phyloP scores from a whole-genome alignment of 257 asterid genomes.

The Lycium ferocissimum region DNA sequence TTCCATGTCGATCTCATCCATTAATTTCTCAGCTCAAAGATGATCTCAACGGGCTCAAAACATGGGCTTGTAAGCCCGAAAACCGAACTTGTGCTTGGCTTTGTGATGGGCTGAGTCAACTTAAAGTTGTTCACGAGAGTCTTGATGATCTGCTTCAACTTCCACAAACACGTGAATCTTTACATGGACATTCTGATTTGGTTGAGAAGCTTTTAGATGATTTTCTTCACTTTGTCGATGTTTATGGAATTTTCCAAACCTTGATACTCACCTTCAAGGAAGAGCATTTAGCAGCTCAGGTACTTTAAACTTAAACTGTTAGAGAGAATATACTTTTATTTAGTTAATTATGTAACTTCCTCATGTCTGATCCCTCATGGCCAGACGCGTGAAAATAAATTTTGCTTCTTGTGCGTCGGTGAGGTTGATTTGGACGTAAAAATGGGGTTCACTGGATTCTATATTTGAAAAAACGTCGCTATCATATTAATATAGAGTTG shows the following conservation, averaged over 20 bases:
- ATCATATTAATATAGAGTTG: no score
- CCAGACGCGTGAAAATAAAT: not conserved
- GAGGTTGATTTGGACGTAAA: not conserved
- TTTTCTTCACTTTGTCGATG: conserved; percentile 71
- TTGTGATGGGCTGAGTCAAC: conserved; percentile 59
- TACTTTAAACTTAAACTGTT: not conserved
- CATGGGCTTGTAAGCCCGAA: conserved; percentile 48
- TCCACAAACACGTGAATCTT: conserved; percentile 74
- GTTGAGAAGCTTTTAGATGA: conserved; percentile 78
- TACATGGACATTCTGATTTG: conserved; percentile 43
- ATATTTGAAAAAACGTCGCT: no score
- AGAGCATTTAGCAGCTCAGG: conserved; percentile 63
- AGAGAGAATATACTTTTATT: not conserved
- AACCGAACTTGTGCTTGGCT: conserved; percentile 57
- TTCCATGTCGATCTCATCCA: conserved; percentile 82
- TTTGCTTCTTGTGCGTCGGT: not conserved
- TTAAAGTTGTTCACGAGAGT: conserved; percentile 68
- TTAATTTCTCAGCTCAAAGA: conserved; percentile 68
- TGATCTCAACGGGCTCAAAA: conserved; percentile 50
- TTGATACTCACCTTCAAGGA: conserved; percentile 60
- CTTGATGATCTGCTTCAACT: conserved; percentile 85
- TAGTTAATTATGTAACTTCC: not conserved
- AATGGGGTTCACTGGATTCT: no score
- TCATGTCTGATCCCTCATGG: no score
- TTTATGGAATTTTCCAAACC: conserved; percentile 72